Conservation (phyloP, 768 basidiomycete genomes). For the Tylopilus felleus region DNA sequence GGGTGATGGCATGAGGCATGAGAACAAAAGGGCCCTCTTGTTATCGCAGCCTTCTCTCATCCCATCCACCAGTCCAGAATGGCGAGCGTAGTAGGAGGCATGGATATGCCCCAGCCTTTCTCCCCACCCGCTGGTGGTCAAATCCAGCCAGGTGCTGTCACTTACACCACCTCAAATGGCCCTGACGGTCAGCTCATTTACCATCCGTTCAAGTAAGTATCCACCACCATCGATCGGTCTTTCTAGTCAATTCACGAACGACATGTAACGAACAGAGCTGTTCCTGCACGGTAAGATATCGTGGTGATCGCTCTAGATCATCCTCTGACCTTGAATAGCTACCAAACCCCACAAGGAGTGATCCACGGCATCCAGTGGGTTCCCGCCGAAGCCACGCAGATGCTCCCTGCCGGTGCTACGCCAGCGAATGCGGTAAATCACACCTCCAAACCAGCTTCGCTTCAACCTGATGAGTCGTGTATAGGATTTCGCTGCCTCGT, state of each 20-base stretch:
- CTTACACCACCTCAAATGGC: constrained; percentile 63
- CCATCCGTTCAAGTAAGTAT: constrained; percentile 69
- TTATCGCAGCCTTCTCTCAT: constrained; percentile 11
- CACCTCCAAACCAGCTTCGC: constrained; percentile 3
- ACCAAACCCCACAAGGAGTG: constrained; percentile 65
- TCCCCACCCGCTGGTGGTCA: constrained; percentile 35
- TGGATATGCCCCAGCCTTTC: constrained; percentile 31
- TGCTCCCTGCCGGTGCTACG: constrained; percentile 56
- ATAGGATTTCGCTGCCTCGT: constrained; percentile 60
- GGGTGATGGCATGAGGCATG: constrained; percentile 28
- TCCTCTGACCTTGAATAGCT: constrained; percentile 41
- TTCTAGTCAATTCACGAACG: constrained; percentile 13
- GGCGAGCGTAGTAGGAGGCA: constrained; percentile 18
- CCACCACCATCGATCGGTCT: neutral
- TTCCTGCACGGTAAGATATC: constrained; percentile 60
- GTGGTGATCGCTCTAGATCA: neutral
- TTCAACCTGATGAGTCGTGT: neutral
- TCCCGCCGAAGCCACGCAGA: constrained; percentile 64
- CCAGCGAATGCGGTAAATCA: constrained; percentile 53
- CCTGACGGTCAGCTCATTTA: constrained; percentile 63
- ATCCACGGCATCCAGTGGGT: constrained; percentile 64
- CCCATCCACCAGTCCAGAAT: constrained; percentile 15
- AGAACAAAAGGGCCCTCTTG: constrained; percentile 21
- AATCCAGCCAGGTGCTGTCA: constrained; percentile 65
- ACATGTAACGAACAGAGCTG: constrained; percentile 49